Evolutionary conservation across 2,329 filamentous ascomycete genomes (phyloP), one percentile per base, ranked within the genome.

Genomic region (Claviceps digitariae): DNA sequence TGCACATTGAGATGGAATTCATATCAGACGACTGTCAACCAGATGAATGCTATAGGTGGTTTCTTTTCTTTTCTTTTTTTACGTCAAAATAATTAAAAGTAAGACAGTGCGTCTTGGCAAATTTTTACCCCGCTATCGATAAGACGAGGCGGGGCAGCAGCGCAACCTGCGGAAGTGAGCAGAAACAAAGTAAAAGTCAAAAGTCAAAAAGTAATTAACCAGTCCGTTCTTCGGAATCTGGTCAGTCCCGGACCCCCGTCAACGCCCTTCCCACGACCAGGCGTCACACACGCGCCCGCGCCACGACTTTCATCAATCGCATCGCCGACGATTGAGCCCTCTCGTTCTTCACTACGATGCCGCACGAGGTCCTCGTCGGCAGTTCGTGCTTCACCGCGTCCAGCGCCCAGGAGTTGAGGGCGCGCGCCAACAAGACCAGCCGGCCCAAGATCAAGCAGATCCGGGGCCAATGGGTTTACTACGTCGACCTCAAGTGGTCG

Each of bases 381-480:
- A 63, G 67, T 58, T 66, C 75, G 53, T 81, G 80, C 66, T 79
- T 75, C 66, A 74, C 72, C 54, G 60, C 63, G 51, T 68, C 69
- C 55, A 68, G 70, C 62, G 63, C 72, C 55, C 67, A 72, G 57
- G 71, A 73, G 65, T 67, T 76, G 56, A 67, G 65, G 60, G 63
- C 66, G 57, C 69, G 70, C 55, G 70, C 74, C 63, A 73, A 74
- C 63, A 69, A 70, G 60, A 58, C 64, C 38, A 66, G 67, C 54
- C 59, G 69, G 56, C 66, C 66, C 58, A 72, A 73, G 62, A 73
- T 80, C 56, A 68, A 69, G 55, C 66, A 67, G 52, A 69, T 83
- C 57, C 65, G 70, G 20, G 78, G 78, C 53, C 71, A 72, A 53
- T 82, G 79, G 76, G 66, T 81, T 54, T 87, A 87, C 72, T 87